Evolutionary conservation across 768 basidiomycete genomes (phyloP), one percentile per base, ranked within the genome.

Genomic region (Mrakia hoshinonis): DNA sequence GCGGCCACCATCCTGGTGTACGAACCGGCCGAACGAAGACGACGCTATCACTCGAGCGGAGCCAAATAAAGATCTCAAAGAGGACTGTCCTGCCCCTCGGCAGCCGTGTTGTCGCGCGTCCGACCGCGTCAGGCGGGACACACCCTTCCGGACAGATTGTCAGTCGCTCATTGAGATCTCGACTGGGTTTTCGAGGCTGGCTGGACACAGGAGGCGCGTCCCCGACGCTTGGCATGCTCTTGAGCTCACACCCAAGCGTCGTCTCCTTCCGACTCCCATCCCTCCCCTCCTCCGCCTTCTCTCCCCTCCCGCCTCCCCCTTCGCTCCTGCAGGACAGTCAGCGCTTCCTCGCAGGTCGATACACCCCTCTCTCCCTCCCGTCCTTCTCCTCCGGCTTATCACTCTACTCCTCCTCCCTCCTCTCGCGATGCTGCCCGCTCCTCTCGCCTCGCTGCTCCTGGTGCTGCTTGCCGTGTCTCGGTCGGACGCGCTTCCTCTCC

Each of bases 361-460:
- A 13, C 1, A 58, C 55, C 7, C 29, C 20, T 15, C 36, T 7
- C 26, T 29, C 24, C 6, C 51, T 52, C 51, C 20, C 31, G n/a
- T 31, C 15, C 48, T n/a, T n/a, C n/a, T n/a, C n/a, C n/a, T n/a
- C n/a, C n/a, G n/a, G n/a, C n/a, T n/a, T n/a, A n/a, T n/a, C n/a
- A n/a, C n/a, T n/a, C n/a, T n/a, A 18, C 64, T 20, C 43, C 18
- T 13, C 24, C 47, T 3, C 46, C 29, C 47, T 10, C 46, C 47
- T 65, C 26, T 46, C 46, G 26, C 46, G 46, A 29, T 26, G n/a
- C 64, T 66, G 47, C 64, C 48, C 26, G 26, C 31, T 10, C 15
- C 43, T 9, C 64, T 66, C 29, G n/a, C 24, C 47, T 65, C 63
- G 26, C 64, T 66, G 22, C 31, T 47, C 46, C 63, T 64, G n/a